These are phyloP conservation scores for Ilyonectria robusta DNA, from an alignment of 2,329 filamentous ascomycete genomes.

Conservation along the genomic window DNA sequence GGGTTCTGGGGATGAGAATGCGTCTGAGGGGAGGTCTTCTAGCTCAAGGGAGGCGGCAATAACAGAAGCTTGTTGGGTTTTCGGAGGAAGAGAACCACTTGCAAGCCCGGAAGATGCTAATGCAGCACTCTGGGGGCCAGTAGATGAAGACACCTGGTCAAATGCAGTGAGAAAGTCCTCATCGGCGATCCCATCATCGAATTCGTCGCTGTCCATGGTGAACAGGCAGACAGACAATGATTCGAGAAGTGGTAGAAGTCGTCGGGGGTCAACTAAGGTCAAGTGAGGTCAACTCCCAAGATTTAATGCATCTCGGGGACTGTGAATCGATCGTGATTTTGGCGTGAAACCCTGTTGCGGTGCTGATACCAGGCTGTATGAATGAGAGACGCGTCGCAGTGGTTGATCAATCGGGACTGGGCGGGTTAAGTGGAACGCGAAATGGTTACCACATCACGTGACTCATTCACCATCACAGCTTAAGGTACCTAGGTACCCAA, in stretches of 20 bases:
- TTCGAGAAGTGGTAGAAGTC: neutral
- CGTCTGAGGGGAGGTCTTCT: constrained; percentile 74
- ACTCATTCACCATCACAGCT: neutral
- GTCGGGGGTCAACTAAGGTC: neutral
- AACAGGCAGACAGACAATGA: constrained; percentile 18
- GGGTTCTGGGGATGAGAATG: constrained; percentile 73
- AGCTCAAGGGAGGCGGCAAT: constrained; percentile 56
- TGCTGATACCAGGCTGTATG: neutral
- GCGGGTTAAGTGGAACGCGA: constrained; percentile 45
- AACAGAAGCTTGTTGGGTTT: constrained; percentile 28
- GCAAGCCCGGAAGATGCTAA: constrained; percentile 18
- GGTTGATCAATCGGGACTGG: constrained; percentile 14
- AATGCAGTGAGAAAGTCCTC: constrained; percentile 75
- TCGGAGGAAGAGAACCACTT: neutral
- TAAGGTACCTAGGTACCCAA: neutral
- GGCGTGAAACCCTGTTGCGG: neutral
- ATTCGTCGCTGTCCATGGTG: constrained; percentile 72
- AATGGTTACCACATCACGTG: constrained; percentile 50
- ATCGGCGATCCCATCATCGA: constrained; percentile 75
- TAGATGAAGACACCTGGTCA: constrained; percentile 62
- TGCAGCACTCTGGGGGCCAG: constrained; percentile 29
- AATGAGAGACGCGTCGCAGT: constrained; percentile 29
- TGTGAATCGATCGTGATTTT: neutral
- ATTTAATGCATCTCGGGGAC: constrained; percentile 11
- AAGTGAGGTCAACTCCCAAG: neutral